Conservation (phyloP, 805 yeast species). For the Metschnikowia koreensis region DNA sequence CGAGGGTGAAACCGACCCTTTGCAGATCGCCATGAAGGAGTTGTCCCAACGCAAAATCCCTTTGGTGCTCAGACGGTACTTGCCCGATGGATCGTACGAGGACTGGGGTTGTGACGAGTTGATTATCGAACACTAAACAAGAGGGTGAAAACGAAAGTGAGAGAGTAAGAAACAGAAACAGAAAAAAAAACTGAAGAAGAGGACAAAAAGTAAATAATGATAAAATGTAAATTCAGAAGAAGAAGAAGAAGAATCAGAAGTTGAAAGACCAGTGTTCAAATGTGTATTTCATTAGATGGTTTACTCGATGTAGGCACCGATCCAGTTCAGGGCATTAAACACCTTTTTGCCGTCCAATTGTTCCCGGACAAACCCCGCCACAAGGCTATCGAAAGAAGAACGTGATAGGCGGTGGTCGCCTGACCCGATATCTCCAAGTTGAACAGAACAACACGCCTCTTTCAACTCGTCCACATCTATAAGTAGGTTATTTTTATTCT, state of each 20-base stretch:
- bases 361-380: slow-evolving; percentile 55
- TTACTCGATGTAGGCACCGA: slow-evolving; percentile 49
- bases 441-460: slow-evolving; percentile 46
- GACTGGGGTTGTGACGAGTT: slow-evolving; percentile 99
- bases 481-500: slow-evolving; percentile 33
- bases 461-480: slow-evolving; percentile 50
- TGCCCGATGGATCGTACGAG: slow-evolving; percentile 95
- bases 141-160: background rate
- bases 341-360: slow-evolving; percentile 56
- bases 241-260: background rate
- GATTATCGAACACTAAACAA: slow-evolving; percentile 67
- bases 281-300: background rate
- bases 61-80: slow-evolving; percentile 87
- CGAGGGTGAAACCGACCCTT: slow-evolving; percentile 98
- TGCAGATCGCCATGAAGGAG: slow-evolving; percentile 97
- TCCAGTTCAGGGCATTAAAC: slow-evolving; percentile 63
- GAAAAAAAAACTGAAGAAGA: background rate
- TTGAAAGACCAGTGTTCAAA: background rate
- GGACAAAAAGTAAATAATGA: background rate
- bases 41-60: slow-evolving; percentile 93
- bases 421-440: slow-evolving; percentile 46
- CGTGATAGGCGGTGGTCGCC: slow-evolving; percentile 42
- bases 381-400: slow-evolving; percentile 48
- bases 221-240: background rate
- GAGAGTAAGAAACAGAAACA: background rate